These are phyloP conservation scores for Triangularia verruculosa DNA, from an alignment of 2,329 filamentous ascomycete species.

Conservation along the genomic window DNA sequence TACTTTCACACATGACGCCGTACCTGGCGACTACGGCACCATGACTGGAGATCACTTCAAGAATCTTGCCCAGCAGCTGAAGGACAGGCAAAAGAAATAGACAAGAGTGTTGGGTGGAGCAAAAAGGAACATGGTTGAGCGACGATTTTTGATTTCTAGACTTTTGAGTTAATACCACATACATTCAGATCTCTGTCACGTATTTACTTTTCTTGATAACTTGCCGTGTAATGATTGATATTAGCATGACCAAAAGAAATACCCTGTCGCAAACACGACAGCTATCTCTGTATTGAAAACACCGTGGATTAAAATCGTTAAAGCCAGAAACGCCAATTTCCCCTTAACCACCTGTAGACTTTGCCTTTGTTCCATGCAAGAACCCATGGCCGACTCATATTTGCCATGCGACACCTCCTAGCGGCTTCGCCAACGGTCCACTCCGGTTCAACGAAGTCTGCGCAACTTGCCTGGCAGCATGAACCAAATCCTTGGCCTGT, in stretches of 20 bases:
- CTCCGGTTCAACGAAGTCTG: background rate
- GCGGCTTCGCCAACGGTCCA: background rate
- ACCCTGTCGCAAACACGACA: too few species aligned
- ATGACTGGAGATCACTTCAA: background rate
- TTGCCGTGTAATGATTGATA: too few species aligned
- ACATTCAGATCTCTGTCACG: too few species aligned
- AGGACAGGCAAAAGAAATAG: background rate
- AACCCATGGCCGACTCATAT: background rate
- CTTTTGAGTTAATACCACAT: too few species aligned
- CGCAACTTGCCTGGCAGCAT: background rate
- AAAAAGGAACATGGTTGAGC: background rate
- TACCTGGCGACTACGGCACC: background rate
- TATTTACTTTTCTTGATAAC: too few species aligned
- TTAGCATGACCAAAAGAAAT: too few species aligned
- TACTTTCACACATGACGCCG: background rate
- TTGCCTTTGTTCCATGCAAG: background rate
- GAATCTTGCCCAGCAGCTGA: background rate
- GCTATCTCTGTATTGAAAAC: background rate
- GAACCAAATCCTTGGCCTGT: background rate
- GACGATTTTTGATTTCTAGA: too few species aligned
- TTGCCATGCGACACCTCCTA: background rate
- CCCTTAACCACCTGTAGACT: background rate
- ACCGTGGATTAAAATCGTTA: background rate
- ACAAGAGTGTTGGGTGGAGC: background rate
- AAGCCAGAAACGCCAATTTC: background rate